phyloP scores from a whole-genome alignment of 257 asterid genomes.

The Thymus mandschuricus region DNA sequence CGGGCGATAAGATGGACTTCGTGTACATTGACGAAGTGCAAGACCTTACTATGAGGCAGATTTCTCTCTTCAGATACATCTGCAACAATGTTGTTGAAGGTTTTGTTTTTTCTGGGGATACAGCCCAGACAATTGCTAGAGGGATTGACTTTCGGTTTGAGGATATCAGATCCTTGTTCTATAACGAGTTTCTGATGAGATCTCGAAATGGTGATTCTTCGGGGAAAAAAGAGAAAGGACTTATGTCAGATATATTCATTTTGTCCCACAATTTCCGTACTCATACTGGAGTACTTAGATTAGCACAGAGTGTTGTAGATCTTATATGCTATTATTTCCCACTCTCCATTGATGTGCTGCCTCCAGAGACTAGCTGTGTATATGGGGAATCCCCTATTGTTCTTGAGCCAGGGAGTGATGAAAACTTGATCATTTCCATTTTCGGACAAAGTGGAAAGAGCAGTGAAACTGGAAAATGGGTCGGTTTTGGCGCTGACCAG shows the following conservation, averaged over 20 bases:
- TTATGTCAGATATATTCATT: constrained; percentile 41
- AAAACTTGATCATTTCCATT: constrained; percentile 51
- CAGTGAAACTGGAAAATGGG: constrained; percentile 40
- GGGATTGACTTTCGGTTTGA: constrained; percentile 68
- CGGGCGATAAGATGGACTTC: constrained; percentile 66
- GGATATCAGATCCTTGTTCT: constrained; percentile 59
- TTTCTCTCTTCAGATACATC: constrained; percentile 57
- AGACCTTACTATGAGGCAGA: constrained; percentile 65
- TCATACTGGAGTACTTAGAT: constrained; percentile 60
- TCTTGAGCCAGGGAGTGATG: constrained; percentile 50
- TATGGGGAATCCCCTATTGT: constrained; percentile 63
- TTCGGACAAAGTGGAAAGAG: constrained; percentile 43
- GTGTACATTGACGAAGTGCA: constrained; percentile 81
- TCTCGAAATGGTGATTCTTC: constrained; percentile 17
- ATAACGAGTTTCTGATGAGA: constrained; percentile 49
- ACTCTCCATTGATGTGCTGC: constrained; percentile 50
- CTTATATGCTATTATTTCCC: constrained; percentile 55
- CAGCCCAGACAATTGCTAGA: constrained; percentile 66
- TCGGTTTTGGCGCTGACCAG: constrained; percentile 62
- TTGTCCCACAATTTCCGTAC: constrained; percentile 63
- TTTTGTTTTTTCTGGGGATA: constrained; percentile 64
- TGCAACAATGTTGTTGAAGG: constrained; percentile 65
- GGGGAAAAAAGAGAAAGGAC: constrained; percentile 48
- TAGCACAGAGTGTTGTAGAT: constrained; percentile 69
- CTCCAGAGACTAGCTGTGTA: constrained; percentile 57